Evolutionary conservation across 352 stramenopile genomes (phyloP), one percentile per base, ranked within the genome.

Genomic region (Phytopythium oedochilum): DNA sequence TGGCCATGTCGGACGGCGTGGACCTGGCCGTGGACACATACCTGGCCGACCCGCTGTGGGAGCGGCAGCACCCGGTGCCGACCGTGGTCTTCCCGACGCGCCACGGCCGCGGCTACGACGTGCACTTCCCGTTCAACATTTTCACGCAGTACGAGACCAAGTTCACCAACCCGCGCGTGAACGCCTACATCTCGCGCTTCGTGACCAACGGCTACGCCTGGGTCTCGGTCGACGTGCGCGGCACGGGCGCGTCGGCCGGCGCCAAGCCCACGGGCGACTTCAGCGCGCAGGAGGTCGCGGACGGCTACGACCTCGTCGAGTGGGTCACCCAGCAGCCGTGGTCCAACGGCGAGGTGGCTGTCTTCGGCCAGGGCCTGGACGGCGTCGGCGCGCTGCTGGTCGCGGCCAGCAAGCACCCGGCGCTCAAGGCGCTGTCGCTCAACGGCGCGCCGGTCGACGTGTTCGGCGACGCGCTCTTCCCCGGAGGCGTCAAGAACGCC

Each of bases 121-220:
- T 93, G 22, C 70, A 91, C 60, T 93, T 93, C 55, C 83, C 83
- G 20, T 88, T 93, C 63, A 86, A 71, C 64, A 35, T 87, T 18
- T 87, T 90, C 42, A 67, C 78, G 40, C 65, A 70, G 34, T 89
- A 87, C 60, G 58, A 79, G 34, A 73, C 75, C 53, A 81, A 82
- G 61, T 90, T 91, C 60, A 91, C 79, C n/a, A 88, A 88, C 63
- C 83, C 83, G 28, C 80, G 83, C 22, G 88, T 83, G 34, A 86
- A 73, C 61, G 68, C 73, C 28, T 93, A 93, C 63, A 69, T 88
- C 44, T 65, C 87, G 42, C 71, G 78, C 14, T 88, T 93, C 57
- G 63, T 87, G 45, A 78, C 75, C 17, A 88, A 77, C 44, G 81
- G 80, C 28, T 93, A 88, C 60, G 83, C 75, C 0, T 93, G 81